Base-by-base conservation (phyloP, 495 filamentous ascomycete species). In the Penicillium mononematosum region DNA sequence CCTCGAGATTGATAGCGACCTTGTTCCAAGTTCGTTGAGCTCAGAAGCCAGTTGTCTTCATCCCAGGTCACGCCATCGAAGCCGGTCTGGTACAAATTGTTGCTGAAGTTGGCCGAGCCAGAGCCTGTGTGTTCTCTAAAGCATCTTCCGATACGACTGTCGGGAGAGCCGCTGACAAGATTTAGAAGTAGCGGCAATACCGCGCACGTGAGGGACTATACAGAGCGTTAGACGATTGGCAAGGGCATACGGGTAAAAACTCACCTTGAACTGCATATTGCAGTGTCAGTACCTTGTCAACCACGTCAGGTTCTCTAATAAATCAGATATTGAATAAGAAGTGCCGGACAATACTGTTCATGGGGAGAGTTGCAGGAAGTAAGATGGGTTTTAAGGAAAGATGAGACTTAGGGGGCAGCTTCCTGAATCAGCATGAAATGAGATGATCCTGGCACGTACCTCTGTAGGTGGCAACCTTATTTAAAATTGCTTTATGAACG, bases 1-100 rank as follows among this genome's bases (percentile, higher is more conserved):
- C 84, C 76, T 32, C 86, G 83, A 0, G 83, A 74, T 62, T 88
- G 81, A 65, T 82, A 89, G 45, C 82, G 80, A 24, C 85, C 85
- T 58, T 81, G 84, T 50, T 81, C 75, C 2, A 84, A 70, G 17
- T 64, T 74, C 9, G 75, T 81, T 3, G 83, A 85, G 1, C 72
- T 77, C 8, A 89, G 70, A 5, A 73, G 63, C 87, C 87, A 89
- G 45, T 83, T 78, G 36, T 77, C 77, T 42, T 87, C 77, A 56
- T 89, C 82, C 86, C 85, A 90, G 6, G 75, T 81, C 16, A 83
- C 78, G 3, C 75, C 76, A 9, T 70, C 58, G 48, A 83, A 83
- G 22, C 72, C 70, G 2, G 79, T 81, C 42, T 72, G 49, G 54
- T 83, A 81, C 19, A 73, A 62, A 45, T 72, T 70, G 19, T 45